Evolutionary conservation across 345 rosid genomes (phyloP).

Genomic region (Barbarea vulgaris): DNA sequence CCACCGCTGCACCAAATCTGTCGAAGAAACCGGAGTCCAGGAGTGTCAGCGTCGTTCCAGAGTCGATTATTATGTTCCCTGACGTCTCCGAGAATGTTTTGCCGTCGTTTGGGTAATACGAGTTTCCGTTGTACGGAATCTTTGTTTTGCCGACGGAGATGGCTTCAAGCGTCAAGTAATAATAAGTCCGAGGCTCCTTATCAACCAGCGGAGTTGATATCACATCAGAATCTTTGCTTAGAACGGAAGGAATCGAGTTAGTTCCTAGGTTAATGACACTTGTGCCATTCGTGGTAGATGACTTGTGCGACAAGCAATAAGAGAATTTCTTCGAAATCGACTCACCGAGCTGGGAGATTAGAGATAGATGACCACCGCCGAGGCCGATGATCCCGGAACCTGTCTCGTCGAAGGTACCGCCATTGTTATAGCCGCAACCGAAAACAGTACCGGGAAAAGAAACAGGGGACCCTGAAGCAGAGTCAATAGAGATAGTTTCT

Average conservation of each 20-base stretch:
- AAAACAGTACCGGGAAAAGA: conserved; percentile 40
- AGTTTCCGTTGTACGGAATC: conserved; percentile 38
- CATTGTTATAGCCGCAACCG: conserved; percentile 61
- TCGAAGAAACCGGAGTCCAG: conserved; percentile 38
- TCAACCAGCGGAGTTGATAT: conserved; percentile 51
- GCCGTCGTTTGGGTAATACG: background rate
- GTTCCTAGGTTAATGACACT: conserved; percentile 61
- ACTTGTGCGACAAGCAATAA: conserved; percentile 57
- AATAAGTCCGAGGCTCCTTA: conserved; percentile 48
- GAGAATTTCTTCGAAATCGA: conserved; percentile 57
- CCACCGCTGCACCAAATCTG: conserved; percentile 34
- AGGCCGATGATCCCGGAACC: conserved; percentile 65
- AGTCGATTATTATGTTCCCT: conserved; percentile 69
- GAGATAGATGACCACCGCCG: conserved; percentile 56
- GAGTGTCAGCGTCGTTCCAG: conserved; percentile 61
- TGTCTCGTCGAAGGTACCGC: conserved; percentile 43
- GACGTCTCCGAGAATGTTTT: background rate
- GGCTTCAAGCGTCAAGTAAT: conserved; percentile 47
- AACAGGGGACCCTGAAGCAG: conserved; percentile 46
- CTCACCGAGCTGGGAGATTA: conserved; percentile 52
- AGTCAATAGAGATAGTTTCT: conserved; percentile 51
- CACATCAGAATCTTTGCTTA: conserved; percentile 16
- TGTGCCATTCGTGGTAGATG: conserved; percentile 24
- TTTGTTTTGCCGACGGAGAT: conserved; percentile 48
- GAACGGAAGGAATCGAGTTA: conserved; percentile 49